Conservation (phyloP, 495 filamentous ascomycete species). For the Tuber indicum region DNA sequence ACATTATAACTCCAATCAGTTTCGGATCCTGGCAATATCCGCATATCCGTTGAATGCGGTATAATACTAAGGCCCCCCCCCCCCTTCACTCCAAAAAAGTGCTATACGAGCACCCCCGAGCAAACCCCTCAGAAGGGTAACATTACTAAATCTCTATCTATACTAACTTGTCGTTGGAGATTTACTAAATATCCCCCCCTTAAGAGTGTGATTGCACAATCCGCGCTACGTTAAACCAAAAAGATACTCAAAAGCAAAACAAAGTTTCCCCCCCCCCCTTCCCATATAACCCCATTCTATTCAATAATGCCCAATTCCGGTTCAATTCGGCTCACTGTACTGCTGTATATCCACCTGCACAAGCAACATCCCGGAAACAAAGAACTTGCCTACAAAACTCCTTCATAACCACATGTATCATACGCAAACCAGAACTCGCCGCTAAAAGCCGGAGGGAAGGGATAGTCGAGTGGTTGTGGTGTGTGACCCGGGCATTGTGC, state of each 20-base stretch:
- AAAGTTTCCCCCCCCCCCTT: not conserved
- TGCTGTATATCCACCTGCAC: not conserved
- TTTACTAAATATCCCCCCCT: not conserved
- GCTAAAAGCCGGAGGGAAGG: conserved; percentile 40
- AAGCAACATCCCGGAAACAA: not conserved
- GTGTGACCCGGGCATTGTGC: conserved; percentile 25
- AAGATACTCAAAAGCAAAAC: not conserved
- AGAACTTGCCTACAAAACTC: not conserved
- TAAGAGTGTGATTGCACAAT: not conserved
- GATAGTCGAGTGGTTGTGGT: conserved; percentile 36
- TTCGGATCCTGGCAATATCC: not conserved
- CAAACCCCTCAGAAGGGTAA: not conserved
- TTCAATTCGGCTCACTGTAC: too few species aligned
- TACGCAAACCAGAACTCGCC: not conserved
- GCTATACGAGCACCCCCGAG: not conserved
- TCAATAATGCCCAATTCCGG: too few species aligned
- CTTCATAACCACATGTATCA: not conserved
- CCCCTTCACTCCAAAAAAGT: not conserved
- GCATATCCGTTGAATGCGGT: not conserved
- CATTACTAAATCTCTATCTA: not conserved
- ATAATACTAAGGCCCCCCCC: not conserved
- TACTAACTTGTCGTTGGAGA: not conserved
- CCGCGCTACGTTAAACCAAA: too few species aligned
- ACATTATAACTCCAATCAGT: not conserved
- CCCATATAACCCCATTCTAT: not conserved